Conservation (phyloP, 2,329 filamentous ascomycete species). For the Talaromyces verruculosus region DNA sequence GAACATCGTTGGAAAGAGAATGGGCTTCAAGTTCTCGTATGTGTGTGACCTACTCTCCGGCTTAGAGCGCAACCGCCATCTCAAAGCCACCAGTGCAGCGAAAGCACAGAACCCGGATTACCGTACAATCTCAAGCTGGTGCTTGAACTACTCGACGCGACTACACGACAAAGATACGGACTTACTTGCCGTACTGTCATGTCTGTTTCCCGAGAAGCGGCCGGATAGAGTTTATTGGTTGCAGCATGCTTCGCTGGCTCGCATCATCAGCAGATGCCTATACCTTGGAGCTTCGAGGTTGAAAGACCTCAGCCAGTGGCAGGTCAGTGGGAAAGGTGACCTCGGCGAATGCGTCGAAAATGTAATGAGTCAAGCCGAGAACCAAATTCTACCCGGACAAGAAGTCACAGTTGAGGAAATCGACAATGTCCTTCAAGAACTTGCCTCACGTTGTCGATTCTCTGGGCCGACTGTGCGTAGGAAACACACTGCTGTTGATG, state of each 20-base stretch:
- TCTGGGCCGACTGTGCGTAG: slow-evolving; percentile 64
- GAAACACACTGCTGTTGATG: slow-evolving; percentile 37
- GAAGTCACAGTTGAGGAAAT: slow-evolving; percentile 70
- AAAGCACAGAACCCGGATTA: slow-evolving; percentile 36
- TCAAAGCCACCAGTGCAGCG: slow-evolving; percentile 35
- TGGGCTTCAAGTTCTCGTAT: slow-evolving; percentile 60
- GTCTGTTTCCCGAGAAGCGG: slow-evolving; percentile 71
- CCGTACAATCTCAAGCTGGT: slow-evolving; percentile 66
- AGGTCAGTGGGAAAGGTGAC: slow-evolving; percentile 60
- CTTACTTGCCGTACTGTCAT: slow-evolving; percentile 67
- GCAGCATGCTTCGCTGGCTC: slow-evolving; percentile 60
- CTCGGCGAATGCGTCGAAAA: slow-evolving; percentile 69
- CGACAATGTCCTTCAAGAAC: slow-evolving; percentile 61
- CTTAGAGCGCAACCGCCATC: slow-evolving; percentile 54
- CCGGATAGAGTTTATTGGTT: slow-evolving; percentile 77
- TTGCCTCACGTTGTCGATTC: slow-evolving; percentile 69
- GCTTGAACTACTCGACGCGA: slow-evolving; percentile 58
- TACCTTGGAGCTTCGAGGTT: slow-evolving; percentile 62
- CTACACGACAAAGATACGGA: slow-evolving; percentile 61
- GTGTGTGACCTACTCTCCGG: slow-evolving; percentile 73
- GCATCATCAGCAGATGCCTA: slow-evolving; percentile 67
- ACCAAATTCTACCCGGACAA: slow-evolving; percentile 36
- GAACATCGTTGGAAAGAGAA: slow-evolving; percentile 25
- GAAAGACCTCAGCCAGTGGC: slow-evolving; percentile 64
- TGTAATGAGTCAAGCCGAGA: slow-evolving; percentile 61